These are phyloP conservation scores for Cyclotella baltica DNA, from an alignment of 108 stramenopile genomes.

Conservation along the genomic window DNA sequence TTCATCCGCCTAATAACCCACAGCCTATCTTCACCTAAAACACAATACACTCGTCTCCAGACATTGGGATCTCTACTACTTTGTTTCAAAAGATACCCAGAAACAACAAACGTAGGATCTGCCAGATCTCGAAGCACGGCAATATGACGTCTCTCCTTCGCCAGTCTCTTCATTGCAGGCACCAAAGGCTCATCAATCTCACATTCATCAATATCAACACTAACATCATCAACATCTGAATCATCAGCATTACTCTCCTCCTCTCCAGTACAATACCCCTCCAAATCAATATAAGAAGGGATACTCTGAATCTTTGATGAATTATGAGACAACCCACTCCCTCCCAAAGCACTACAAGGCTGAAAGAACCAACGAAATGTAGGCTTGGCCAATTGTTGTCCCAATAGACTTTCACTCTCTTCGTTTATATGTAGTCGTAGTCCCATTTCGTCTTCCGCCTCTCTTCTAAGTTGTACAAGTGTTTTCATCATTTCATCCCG, in stretches of 20 bases:
- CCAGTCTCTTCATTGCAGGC: constrained; percentile 20
- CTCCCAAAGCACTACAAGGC: constrained; percentile 54
- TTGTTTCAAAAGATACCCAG: constrained; percentile 56
- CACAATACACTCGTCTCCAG: constrained; percentile 56
- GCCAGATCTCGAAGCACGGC: constrained; percentile 39
- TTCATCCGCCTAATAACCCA: constrained; percentile 52
- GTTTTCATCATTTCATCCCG: constrained; percentile 49
- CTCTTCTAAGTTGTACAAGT: constrained; percentile 15
- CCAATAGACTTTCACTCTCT: constrained; percentile 1
- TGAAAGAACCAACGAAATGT: constrained; percentile 61
- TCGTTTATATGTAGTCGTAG: constrained; percentile 22
- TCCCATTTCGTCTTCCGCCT: constrained; percentile 55
- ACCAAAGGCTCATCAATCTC: background rate
- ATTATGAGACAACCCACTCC: constrained; percentile 13
- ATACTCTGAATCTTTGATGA: constrained; percentile 52
- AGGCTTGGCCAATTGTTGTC: constrained; percentile 25
- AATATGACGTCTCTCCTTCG: constrained; percentile 39
- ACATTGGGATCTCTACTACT: constrained; percentile 55
- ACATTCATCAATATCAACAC: constrained; percentile 1
- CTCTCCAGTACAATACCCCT: constrained; percentile 57
- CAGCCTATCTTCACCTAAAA: constrained; percentile 51
- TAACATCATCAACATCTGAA: constrained; percentile 21
- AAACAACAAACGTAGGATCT: constrained; percentile 48
- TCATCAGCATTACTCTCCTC: constrained; percentile 40
- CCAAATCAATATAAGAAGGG: constrained; percentile 54